Evolutionary conservation across 352 stramenopile genomes (phyloP), one percentile per base, ranked within the genome.

Genomic region (Globisporangium lucens): DNA sequence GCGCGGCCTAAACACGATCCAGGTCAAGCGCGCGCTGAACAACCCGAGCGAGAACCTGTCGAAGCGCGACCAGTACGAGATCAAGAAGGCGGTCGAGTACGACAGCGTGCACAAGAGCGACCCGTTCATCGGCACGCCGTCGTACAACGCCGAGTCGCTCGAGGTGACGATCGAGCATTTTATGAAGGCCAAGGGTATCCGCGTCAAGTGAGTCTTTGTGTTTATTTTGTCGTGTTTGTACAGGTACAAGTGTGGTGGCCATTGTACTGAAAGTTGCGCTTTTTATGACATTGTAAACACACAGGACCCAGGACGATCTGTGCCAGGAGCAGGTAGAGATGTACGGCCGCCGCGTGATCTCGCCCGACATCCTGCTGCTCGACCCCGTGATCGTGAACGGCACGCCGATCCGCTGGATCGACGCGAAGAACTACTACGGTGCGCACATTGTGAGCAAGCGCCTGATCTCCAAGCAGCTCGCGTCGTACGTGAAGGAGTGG

Each of bases 381-480:
- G 87, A 95, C 69, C 87, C 87, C 0, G 83, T 93, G 61, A 68
- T 93, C 60, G 87, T 95, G 59, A 95, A 95, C 73, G 87, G 85
- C 55, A 88, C 86, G 30, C 87, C 87, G 6, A 91, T 95, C 61
- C 87, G 87, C 35, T 95, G 87, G 87, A 91, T 95, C 66, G 87
- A 95, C 61, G 87, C 87, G 46, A 95, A 95, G 73, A 95, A 95
- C 72, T 95, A 93, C 66, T 95, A 95, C 68, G 87, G 87, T 38
- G 85, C 87, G n/a, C 87, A 95, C 73, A 93, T 95, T 62, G 87
- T 95, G 52, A 93, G 85, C 72, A 95, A 95, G 78, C 79, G 83
- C 1, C 66, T 93, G 51, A 93, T 95, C 72, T 87, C 85, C 33
- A 90, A 89, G 36, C 87, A 95, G 61, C 69, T 95, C 12, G 75